phyloP scores from a whole-genome alignment of 1,284 basidiomycete genomes.

The Flammula alnicola region DNA sequence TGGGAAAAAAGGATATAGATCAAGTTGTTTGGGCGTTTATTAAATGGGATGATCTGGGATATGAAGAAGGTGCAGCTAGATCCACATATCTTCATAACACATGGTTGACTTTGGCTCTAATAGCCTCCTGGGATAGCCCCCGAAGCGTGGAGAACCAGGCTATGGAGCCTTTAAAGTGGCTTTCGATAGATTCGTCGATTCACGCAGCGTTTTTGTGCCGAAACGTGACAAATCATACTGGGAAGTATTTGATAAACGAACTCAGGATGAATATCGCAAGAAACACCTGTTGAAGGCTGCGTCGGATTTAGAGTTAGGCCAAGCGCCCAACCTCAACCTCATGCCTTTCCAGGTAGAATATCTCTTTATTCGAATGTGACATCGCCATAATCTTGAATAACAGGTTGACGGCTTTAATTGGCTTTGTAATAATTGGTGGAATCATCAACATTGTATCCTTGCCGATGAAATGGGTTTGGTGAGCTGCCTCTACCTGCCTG shows the following conservation, averaged over 20 bases:
- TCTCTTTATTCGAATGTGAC: neutral
- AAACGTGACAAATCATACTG: slow-evolving; percentile 47
- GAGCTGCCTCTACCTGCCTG: slow-evolving; percentile 29
- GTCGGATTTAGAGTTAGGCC: slow-evolving; percentile 66
- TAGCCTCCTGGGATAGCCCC: slow-evolving; percentile 90
- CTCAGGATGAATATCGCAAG: slow-evolving; percentile 49
- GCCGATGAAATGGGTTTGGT: slow-evolving; percentile 98
- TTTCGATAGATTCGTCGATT: slow-evolving; percentile 66
- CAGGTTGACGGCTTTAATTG: slow-evolving; percentile 93
- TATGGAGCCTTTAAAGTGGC: slow-evolving; percentile 72
- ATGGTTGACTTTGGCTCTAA: slow-evolving; percentile 5
- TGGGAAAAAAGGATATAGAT: slow-evolving; percentile 59
- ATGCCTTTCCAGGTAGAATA: slow-evolving; percentile 87
- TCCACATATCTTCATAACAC: neutral
- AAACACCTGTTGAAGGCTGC: slow-evolving; percentile 52
- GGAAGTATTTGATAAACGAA: slow-evolving; percentile 49
- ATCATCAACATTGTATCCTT: slow-evolving; percentile 87
- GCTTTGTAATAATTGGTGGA: slow-evolving; percentile 91
- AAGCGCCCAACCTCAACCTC: slow-evolving; percentile 62
- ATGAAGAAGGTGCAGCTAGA: slow-evolving; percentile 74
- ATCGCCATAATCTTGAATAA: neutral
- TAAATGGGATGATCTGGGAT: slow-evolving; percentile 91
- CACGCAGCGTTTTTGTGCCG: slow-evolving; percentile 66
- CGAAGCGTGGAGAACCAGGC: slow-evolving; percentile 55
- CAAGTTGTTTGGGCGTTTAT: slow-evolving; percentile 79